Base-by-base conservation (phyloP, 495 filamentous ascomycete genomes). In the Melanomma pulvis-pyrius region DNA sequence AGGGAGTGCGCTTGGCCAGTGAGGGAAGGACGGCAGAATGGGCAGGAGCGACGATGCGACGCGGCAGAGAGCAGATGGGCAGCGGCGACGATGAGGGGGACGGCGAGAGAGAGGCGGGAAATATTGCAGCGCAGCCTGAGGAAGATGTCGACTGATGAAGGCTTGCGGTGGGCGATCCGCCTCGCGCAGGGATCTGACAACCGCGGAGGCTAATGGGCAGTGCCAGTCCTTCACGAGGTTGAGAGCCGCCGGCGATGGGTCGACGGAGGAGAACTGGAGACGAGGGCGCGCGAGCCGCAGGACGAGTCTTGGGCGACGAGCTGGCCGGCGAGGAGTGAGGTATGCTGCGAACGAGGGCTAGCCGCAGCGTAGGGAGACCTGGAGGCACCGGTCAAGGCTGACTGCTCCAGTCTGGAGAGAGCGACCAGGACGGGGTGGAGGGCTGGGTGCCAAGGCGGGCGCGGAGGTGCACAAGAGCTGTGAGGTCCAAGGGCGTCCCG, bases 301-400 rank as follows among this genome's bases (percentile, higher is more conserved):
- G 46, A 48, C 17, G 46, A 7, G 7, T 24, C 48, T 48, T 48
- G 46, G 46, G 15, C 2, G 21, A 25, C 34, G 51, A 30, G 51
- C 3, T 36, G 51, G 25, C 21, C 21, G 51, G 51, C 9, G 47
- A 15, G 51, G 51, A 55, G 51, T 21, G 30, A 28, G n/a, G 19
- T 36, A 5, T 34, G 51, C 51, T 55, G 60, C 36, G 39, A 57
- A 24, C 36, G 29, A 25, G 25, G 52, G 61, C 41, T 26, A 59
- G 63, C 63, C 68, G 68, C 68, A 71, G 59, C 17, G 17, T 15
- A 34, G 48, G 48, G 41, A 34, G 19, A 30, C 28, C 13, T 62
- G 12, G 51, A 63, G 68, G 63, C 68, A 71, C 68, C 68, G 68
- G 68, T 71, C 62, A 71, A 70, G 68, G 64, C 68, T 67, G 64